phyloP scores from a whole-genome alignment of 306 rosid species.

The Aeschynomene evenia region DNA sequence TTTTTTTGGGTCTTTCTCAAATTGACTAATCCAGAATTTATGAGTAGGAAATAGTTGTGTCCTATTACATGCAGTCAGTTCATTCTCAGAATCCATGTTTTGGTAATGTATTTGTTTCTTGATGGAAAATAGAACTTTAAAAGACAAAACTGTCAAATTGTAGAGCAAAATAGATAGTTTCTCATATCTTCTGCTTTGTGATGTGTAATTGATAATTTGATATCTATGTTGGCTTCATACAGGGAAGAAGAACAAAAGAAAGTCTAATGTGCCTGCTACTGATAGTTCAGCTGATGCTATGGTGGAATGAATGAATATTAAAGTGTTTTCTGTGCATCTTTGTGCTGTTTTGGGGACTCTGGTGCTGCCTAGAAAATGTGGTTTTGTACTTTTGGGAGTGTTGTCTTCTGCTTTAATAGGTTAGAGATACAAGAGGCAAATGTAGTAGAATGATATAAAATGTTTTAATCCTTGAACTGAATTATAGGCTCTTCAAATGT shows the following conservation, averaged over 20 bases:
- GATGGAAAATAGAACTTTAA: neutral
- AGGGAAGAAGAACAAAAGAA: conserved; percentile 63
- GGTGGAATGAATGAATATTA: conserved; percentile 45
- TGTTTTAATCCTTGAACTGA: conserved; percentile 14
- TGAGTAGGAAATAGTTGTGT: neutral
- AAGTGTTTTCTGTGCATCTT: neutral
- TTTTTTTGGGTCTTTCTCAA: too few relatives aligned
- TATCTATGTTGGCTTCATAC: conserved; percentile 22
- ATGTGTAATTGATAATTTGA: conserved; percentile 21
- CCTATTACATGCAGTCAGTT: neutral
- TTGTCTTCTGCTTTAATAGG: neutral
- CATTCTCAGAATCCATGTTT: neutral
- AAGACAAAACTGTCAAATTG: neutral
- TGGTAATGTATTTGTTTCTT: neutral
- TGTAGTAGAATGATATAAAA: conserved; percentile 10
- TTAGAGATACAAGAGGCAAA: conserved; percentile 10
- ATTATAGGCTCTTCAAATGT: neutral
- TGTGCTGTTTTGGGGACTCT: neutral
- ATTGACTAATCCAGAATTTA: neutral
- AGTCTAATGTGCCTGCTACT: conserved; percentile 42
- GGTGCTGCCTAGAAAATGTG: neutral
- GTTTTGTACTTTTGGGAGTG: too few relatives aligned
- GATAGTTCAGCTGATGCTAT: conserved; percentile 52
- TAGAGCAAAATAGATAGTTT: neutral
- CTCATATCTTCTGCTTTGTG: neutral